Conservation (phyloP, 306 rosid species). For the Ziziphus jujuba region DNA sequence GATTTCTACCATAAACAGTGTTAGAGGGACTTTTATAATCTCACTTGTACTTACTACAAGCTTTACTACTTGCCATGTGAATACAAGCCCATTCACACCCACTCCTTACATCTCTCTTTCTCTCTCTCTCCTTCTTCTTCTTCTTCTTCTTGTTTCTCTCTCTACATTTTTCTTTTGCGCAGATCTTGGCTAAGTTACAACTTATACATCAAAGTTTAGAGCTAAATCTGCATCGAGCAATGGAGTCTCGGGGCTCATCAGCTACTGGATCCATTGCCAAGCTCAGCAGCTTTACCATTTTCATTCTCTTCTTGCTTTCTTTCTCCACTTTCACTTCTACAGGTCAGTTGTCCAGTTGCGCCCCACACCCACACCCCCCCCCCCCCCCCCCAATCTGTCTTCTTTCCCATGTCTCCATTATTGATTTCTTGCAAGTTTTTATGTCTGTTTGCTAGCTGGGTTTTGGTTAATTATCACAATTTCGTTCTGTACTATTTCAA, state of each 20-base stretch:
- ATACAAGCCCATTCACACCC: too few relatives aligned
- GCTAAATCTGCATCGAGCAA: slow-evolving; percentile 39
- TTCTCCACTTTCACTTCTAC: slow-evolving; percentile 69
- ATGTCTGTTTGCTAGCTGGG: slow-evolving; percentile 23
- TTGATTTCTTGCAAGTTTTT: slow-evolving; percentile 12
- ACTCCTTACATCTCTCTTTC: too few relatives aligned
- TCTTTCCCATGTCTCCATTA: background rate
- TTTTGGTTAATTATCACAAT: background rate
- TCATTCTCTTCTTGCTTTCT: slow-evolving; percentile 48
- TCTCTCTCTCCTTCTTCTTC: too few relatives aligned
- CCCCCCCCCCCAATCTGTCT: too few relatives aligned
- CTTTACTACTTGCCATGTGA: too few relatives aligned
- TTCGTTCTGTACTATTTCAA: background rate
- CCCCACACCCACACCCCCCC: too few relatives aligned
- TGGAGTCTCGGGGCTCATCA: slow-evolving; percentile 43
- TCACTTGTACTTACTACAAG: too few relatives aligned
- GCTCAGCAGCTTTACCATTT: slow-evolving; percentile 36
- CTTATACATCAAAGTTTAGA: slow-evolving; percentile 12
- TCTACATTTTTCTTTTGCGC: background rate
- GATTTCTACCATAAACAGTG: too few relatives aligned
- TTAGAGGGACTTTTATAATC: too few relatives aligned
- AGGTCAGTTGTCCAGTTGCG: slow-evolving; percentile 38
- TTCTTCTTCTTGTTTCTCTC: background rate
- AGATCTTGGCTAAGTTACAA: background rate
- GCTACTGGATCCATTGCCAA: slow-evolving; percentile 50